Evolutionary conservation across 2,329 filamentous ascomycete genomes (phyloP).

Genomic region (Catunica adiposa): DNA sequence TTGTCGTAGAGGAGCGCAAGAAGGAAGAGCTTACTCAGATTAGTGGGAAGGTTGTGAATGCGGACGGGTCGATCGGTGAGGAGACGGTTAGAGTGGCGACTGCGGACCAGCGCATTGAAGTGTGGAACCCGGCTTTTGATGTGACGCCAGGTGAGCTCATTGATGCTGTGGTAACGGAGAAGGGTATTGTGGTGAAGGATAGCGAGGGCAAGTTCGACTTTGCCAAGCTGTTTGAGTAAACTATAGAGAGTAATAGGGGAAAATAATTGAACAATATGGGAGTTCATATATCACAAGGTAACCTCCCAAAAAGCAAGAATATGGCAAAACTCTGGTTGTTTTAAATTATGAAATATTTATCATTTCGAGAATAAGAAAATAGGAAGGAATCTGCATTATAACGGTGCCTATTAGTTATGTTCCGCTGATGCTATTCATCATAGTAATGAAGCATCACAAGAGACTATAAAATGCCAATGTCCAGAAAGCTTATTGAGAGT

Average conservation of each 20-base stretch:
- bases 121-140: conserved; percentile 97
- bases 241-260: background rate
- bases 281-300: background rate
- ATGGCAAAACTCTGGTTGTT: background rate
- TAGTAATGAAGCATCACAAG: too few relatives aligned
- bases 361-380: too few relatives aligned
- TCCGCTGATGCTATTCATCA: too few relatives aligned
- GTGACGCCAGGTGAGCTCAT: conserved; percentile 80
- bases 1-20: conserved; percentile 80
- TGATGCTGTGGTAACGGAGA: conserved; percentile 86
- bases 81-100: conserved; percentile 56
- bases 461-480: too few relatives aligned
- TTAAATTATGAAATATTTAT: too few relatives aligned
- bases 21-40: conserved; percentile 70
- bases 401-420: too few relatives aligned
- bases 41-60: conserved; percentile 53
- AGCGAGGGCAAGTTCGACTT: conserved; percentile 48
- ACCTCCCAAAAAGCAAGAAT: background rate
- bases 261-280: background rate
- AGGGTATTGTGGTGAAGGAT: conserved; percentile 69
- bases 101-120: conserved; percentile 58
- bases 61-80: conserved; percentile 47
- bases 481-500: background rate
- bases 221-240: conserved; percentile 4
- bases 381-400: too few relatives aligned